A percentile compares a stretch with the other conserved stretches of the same genome.
Conservation (phyloP, 345 rosid species). For the Pugionium cornutum region DNA sequence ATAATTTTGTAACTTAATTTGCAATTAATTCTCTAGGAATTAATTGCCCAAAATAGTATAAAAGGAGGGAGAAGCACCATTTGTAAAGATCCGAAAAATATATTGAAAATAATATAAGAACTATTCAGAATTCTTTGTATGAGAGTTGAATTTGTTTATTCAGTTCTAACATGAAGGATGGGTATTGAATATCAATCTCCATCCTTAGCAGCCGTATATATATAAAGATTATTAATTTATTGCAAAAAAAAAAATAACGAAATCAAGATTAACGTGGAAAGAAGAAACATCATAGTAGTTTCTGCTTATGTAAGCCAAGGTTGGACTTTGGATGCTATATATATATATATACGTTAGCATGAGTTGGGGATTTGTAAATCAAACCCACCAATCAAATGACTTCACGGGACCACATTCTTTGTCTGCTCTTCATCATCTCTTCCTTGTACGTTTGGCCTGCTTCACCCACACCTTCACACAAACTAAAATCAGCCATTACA, state of each 20-base stretch:
- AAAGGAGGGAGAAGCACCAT: too few species aligned
- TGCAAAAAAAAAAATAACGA: not conserved
- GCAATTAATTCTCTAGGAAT: too few species aligned
- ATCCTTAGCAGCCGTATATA: too few species aligned
- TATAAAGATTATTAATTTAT: not conserved
- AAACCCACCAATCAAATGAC: constrained; percentile 28
- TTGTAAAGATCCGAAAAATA: too few species aligned
- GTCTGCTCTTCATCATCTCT: constrained; percentile 19
- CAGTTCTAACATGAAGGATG: too few species aligned
- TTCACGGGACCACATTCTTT: constrained; percentile 2
- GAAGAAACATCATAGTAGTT: not conserved
- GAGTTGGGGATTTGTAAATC: not conserved
- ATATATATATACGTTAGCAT: not conserved
- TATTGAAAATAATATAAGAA: too few species aligned
- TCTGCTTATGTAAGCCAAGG: not conserved
- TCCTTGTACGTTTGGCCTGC: constrained; percentile 18
- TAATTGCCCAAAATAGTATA: too few species aligned
- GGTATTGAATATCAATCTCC: too few species aligned
- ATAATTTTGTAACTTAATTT: too few species aligned
- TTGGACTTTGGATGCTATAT: not conserved
- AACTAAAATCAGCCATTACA: constrained; percentile 15
- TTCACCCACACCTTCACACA: constrained; percentile 24
- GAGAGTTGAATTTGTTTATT: too few species aligned
- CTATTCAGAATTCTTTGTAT: too few species aligned
- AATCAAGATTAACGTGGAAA: not conserved